Evolutionary conservation across 352 stramenopile genomes (phyloP).

Genomic region (Globisporangium splendens): DNA sequence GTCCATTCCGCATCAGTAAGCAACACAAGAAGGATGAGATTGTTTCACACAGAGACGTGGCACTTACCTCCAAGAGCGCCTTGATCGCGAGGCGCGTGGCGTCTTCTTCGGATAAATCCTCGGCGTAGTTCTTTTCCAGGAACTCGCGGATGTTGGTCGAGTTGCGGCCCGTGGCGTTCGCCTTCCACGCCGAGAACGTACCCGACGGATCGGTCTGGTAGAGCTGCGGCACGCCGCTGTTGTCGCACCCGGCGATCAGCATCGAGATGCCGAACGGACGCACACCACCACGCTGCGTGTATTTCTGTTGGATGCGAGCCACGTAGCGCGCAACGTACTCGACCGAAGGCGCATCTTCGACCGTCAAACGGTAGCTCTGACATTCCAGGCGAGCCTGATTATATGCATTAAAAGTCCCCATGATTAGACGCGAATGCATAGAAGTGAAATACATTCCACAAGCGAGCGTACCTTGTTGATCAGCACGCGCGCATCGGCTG

Average conservation of each 20-base stretch:
- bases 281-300: slow-evolving; percentile 97
- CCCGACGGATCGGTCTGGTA: slow-evolving; percentile 98
- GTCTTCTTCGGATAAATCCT: slow-evolving; percentile 90
- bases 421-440: neutral
- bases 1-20: neutral
- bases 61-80: slow-evolving; percentile 90
- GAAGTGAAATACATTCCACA: neutral
- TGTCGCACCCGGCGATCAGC: slow-evolving; percentile 94
- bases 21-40: neutral
- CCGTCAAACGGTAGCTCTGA: slow-evolving; percentile 98
- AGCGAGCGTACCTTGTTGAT: slow-evolving; percentile 90
- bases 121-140: slow-evolving; percentile 97
- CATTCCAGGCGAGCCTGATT: slow-evolving; percentile 90
- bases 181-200: slow-evolving; percentile 98
- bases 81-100: slow-evolving; percentile 93
- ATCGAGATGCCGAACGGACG: slow-evolving; percentile 98
- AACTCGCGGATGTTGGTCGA: slow-evolving; percentile 98
- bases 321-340: slow-evolving; percentile 98
- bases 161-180: slow-evolving; percentile 97
- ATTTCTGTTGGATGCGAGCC: slow-evolving; percentile 96
- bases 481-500: slow-evolving; percentile 96
- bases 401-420: neutral
- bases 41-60: neutral
- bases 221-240: slow-evolving; percentile 90
- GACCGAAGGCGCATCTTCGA: slow-evolving; percentile 91